Percentiles rank a stretch among this genome's conserved stretches.
phyloP scores from a whole-genome alignment of 257 asterid genomes.

The Misopates orontium region DNA sequence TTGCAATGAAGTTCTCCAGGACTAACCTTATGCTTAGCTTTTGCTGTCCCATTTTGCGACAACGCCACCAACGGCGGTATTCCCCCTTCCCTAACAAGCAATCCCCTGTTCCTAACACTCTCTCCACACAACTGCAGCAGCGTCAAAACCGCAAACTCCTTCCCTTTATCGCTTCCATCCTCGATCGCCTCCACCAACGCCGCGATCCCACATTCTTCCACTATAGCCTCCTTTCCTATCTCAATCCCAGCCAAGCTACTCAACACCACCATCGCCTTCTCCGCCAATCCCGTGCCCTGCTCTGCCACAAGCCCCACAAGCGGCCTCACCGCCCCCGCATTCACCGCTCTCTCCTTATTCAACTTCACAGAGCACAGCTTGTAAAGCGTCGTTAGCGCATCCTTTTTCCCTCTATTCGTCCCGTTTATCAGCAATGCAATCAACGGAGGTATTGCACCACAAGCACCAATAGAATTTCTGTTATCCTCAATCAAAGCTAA shows the following conservation, averaged over 20 bases:
- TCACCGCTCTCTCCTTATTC: constrained; percentile 91
- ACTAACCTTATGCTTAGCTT: constrained; percentile 93
- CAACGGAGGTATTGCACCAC: constrained; percentile 86
- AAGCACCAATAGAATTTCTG: constrained; percentile 79
- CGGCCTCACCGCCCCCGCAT: constrained; percentile 80
- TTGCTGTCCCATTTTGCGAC: constrained; percentile 81
- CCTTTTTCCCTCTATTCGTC: constrained; percentile 81
- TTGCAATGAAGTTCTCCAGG: background rate
- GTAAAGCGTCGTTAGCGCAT: constrained; percentile 83
- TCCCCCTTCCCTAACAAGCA: constrained; percentile 94
- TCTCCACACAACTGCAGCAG: constrained; percentile 79
- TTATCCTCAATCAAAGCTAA: constrained; percentile 81
- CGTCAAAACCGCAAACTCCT: constrained; percentile 84
- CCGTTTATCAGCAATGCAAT: constrained; percentile 74
- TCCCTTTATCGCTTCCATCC: constrained; percentile 80
- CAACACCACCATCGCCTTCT: constrained; percentile 97
- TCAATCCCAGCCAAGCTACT: constrained; percentile 72
- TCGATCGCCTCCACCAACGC: constrained; percentile 87
- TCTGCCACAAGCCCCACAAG: constrained; percentile 70
- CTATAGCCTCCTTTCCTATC: constrained; percentile 64
- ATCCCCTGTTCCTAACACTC: constrained; percentile 69
- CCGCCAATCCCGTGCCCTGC: constrained; percentile 77
- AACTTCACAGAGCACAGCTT: constrained; percentile 65
- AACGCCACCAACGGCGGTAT: constrained; percentile 95
- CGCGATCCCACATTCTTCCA: constrained; percentile 86